These are phyloP conservation scores for Phycomyces nitens DNA, from an alignment of 192 early-diverging fungal genomes.

Conservation along the genomic window DNA sequence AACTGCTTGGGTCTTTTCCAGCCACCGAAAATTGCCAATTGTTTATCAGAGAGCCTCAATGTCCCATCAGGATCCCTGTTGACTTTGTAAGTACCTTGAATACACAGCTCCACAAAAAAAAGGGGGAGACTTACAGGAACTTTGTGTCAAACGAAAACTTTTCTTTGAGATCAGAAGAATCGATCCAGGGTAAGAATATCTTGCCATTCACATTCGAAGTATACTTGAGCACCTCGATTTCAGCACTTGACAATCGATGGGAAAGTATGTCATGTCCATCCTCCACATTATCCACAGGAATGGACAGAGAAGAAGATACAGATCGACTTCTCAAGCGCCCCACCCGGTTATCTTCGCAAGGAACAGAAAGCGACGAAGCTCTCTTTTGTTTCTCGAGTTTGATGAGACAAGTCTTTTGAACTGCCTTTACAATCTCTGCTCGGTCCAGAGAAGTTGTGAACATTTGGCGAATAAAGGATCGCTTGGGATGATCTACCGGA, in stretches of 20 bases:
- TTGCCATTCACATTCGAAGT: conserved; percentile 73
- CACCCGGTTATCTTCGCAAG: too few relatives aligned
- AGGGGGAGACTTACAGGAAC: conserved; percentile 44
- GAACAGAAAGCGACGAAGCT: too few relatives aligned
- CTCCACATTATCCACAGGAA: background rate
- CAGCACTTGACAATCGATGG: conserved; percentile 37
- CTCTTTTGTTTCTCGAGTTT: background rate
- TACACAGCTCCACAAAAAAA: conserved; percentile 25
- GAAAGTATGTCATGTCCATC: conserved; percentile 17
- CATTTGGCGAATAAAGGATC: conserved; percentile 6
- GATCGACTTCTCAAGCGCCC: background rate
- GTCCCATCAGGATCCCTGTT: conserved; percentile 83
- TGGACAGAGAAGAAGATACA: conserved; percentile 2
- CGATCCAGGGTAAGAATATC: conserved; percentile 71
- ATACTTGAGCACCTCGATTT: conserved; percentile 57
- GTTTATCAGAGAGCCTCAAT: conserved; percentile 68
- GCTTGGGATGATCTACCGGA: too few relatives aligned
- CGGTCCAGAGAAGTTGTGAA: conserved; percentile 35
- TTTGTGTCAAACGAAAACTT: conserved; percentile 45
- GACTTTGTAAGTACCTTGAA: too few relatives aligned
- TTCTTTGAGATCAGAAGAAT: conserved; percentile 59
- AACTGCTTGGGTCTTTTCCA: conserved; percentile 84
- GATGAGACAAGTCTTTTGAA: conserved; percentile 15
- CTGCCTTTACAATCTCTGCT: conserved; percentile 48
- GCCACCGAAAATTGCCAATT: conserved; percentile 63